Evolutionary conservation across 768 basidiomycete species (phyloP), one percentile per base, ranked within the genome.

Genomic region (Leccinum variicolor): DNA sequence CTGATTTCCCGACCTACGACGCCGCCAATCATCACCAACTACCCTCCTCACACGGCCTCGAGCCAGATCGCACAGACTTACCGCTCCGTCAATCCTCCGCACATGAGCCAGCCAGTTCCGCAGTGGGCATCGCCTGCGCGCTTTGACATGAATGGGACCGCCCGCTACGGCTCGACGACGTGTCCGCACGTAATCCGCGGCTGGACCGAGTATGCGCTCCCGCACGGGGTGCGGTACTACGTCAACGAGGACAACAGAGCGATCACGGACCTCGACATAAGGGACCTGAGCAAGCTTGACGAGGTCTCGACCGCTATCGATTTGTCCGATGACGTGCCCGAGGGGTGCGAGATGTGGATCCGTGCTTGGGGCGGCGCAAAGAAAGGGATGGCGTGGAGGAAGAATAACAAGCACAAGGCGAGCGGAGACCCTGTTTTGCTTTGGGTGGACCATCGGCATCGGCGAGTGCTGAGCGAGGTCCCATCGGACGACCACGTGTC

Each of bases 191-290:
- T 56, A 28, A 39, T 15, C 17, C 79, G 85, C 19, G 91, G 91
- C 4, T 92, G 90, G 90, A 76, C 82, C 50, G 88, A 87, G 65
- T 84, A 89, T 66, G 76, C 81, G 21, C 81, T 93, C n/a, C 90
- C 91, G 1, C 88, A 91, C 63, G 83, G 82, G 10, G 73, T 80
- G 4, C 74, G 81, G 34, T 93, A 93, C 72, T 93, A 85, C 64
- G 79, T 82, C 46, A 87, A 90, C 65, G 80, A 82, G 4, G 81
- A 78, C 13, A 71, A 79, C 36, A 82, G 79, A 45, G 76, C 85
- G 53, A 84, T 83, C n/a, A 88, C 89, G 17, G 91, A 92, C 65
- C 73, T 86, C 46, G 84, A 90, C 62, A 71, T 92, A 50, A 81
- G 87, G 46, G 75, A 73, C 50, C 66, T 81, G 47, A 74, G 75